Conservation (phyloP, 352 stramenopile species). For the Phytophthora constricta region DNA sequence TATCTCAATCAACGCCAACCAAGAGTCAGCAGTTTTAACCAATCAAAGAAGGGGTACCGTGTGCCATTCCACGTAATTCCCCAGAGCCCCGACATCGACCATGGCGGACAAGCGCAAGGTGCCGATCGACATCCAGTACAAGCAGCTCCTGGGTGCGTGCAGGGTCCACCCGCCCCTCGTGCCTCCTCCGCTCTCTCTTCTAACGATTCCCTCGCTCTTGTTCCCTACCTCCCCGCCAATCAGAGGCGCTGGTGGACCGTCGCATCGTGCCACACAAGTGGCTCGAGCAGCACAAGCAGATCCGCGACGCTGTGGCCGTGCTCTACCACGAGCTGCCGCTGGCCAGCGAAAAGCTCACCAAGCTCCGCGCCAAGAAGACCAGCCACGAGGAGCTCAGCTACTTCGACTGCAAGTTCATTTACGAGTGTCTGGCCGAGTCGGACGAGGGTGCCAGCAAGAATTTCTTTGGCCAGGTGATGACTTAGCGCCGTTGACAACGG, state of each 20-base stretch:
- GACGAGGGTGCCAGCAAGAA: constrained; percentile 68
- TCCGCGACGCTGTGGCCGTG: constrained; percentile 64
- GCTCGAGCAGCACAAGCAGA: constrained; percentile 68
- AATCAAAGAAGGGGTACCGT: too few species aligned
- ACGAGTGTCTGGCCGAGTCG: constrained; percentile 65
- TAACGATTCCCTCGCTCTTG: constrained; percentile 2
- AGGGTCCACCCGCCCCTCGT: too few species aligned
- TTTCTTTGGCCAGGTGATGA: constrained; percentile 74
- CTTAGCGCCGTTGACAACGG: background rate
- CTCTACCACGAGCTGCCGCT: constrained; percentile 60
- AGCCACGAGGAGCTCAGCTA: constrained; percentile 71
- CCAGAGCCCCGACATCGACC: constrained; percentile 8
- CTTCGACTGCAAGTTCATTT: constrained; percentile 79
- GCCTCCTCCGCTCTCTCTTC: background rate
- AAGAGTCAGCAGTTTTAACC: constrained; percentile 1
- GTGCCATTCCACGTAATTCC: background rate
- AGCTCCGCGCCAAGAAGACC: constrained; percentile 54
- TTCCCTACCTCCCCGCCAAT: background rate
- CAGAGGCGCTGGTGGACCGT: constrained; percentile 77
- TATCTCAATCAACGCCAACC: background rate
- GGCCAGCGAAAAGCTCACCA: constrained; percentile 49
- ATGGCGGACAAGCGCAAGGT: constrained; percentile 71
- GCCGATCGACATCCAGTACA: constrained; percentile 84
- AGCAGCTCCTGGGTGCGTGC: constrained; percentile 72
- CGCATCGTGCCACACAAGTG: constrained; percentile 76